Base-by-base conservation (phyloP, 305 asterid species). In the Andrographis paniculata region DNA sequence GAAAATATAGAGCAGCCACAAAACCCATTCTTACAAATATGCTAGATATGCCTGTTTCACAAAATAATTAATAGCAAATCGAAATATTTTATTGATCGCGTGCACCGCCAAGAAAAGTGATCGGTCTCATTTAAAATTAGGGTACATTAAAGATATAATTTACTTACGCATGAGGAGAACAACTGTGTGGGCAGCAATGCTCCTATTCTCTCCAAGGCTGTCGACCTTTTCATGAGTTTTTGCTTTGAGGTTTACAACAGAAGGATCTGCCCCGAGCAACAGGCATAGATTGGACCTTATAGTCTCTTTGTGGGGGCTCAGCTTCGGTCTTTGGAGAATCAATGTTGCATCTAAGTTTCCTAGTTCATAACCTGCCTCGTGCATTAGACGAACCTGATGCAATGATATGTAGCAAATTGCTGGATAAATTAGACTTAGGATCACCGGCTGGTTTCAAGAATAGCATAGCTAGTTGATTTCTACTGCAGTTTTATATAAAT, bases 181-280 rank as follows among this genome's bases (percentile, higher is more conserved):
- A 15, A 85, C 92, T 0, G 95, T 89, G 46, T 89, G 96, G n/a
- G 98, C 95, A 3, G 98, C 96, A 39, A 89, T 89, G 61, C 95
- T 86, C 61, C 98, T 67, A 56, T 89, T 89, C 72, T 89, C 98
- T 48, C 96, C 98, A 1, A 86, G 96, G 63, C 98, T 89, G 60
- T 89, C 98, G 9, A 89, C 98, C 59, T 82, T 89, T 71, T 87
- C 96, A 17, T 87, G 96, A 47, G 96, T 87, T 63, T 83, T 86
- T 5, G 96, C 94, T 64, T 85, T 85, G 33, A 85, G 68, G 64
- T 85, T 85, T 28, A 86, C 89, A 6, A 59, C 85, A 0, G 83
- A 62, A 23, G 85, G 91, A 43, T 87, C 91, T 1, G 96, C 94
- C n/a, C 89, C 89, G 2, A 86, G 80, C 24, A 91, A 79, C 63